These are phyloP conservation scores for Piper betle DNA, from an alignment of 164 flowering plant genomes.

Conservation along the genomic window DNA sequence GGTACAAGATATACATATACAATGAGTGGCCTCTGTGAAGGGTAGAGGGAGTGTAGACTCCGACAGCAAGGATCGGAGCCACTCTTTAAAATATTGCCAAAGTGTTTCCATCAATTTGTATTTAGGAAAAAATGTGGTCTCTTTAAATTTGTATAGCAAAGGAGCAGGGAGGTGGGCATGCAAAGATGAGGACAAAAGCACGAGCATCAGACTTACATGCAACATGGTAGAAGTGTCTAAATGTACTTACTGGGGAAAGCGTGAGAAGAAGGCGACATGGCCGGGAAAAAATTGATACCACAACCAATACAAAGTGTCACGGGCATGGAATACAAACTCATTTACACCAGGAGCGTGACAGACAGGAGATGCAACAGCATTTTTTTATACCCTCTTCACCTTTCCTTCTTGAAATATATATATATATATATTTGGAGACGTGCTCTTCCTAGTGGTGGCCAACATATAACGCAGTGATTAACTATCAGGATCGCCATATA, in stretches of 20 bases:
- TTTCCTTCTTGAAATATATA: too few relatives aligned
- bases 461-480: too few relatives aligned
- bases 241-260: neutral
- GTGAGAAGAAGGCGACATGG: neutral
- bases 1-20: neutral
- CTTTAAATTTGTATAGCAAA: too few relatives aligned
- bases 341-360: neutral
- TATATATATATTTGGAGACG: too few relatives aligned
- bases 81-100: neutral
- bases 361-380: neutral
- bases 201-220: neutral
- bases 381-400: too few relatives aligned
- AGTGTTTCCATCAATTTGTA: neutral
- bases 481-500: too few relatives aligned
- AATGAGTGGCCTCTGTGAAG: constrained; percentile 9
- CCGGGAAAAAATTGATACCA: neutral
- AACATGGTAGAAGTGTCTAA: neutral
- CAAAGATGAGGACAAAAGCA: neutral
- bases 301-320: neutral
- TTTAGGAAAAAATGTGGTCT: too few relatives aligned
- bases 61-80: constrained; percentile 1
- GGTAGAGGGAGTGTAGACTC: neutral
- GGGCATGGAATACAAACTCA: neutral
- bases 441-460: too few relatives aligned
- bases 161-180: neutral